Evolutionary conservation across 768 basidiomycete species (phyloP).

Genomic region (Rhizopogon vinicolor): DNA sequence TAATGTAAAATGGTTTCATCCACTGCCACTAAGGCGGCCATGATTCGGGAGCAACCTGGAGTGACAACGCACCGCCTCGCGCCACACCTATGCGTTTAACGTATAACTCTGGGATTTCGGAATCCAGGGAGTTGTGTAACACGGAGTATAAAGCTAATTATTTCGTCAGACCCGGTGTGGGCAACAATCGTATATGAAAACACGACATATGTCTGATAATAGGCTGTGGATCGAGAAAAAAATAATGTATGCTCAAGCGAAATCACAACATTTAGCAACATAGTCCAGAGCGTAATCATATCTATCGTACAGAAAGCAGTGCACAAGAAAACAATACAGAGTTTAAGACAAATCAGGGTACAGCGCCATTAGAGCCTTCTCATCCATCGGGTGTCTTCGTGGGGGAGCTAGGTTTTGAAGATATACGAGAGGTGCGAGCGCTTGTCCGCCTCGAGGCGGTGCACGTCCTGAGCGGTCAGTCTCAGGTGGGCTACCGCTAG

Average conservation of each 20-base stretch:
- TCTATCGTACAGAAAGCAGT: conserved; percentile 4
- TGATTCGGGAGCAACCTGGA: background rate
- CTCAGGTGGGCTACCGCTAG: background rate
- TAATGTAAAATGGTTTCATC: too few species aligned
- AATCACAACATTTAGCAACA: background rate
- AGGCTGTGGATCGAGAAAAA: background rate
- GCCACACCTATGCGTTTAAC: background rate
- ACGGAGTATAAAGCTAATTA: background rate
- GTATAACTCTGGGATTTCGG: background rate
- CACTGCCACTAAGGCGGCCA: background rate
- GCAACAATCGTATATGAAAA: background rate
- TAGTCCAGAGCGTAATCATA: background rate
- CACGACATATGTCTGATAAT: background rate
- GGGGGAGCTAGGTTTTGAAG: conserved; percentile 55
- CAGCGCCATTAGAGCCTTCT: conserved; percentile 64
- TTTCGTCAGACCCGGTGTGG: background rate
- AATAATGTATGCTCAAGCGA: background rate
- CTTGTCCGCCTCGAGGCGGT: conserved; percentile 18
- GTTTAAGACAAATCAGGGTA: conserved; percentile 27
- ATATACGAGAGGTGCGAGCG: conserved; percentile 61
- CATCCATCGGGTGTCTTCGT: conserved; percentile 66
- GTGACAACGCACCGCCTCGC: background rate
- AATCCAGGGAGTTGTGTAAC: background rate
- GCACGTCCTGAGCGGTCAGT: conserved; percentile 2
- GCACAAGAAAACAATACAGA: conserved; percentile 12